Percentiles rank a stretch among this genome's conserved stretches.
Conservation (phyloP, 305 asterid genomes). For the Coffea humblotiana region DNA sequence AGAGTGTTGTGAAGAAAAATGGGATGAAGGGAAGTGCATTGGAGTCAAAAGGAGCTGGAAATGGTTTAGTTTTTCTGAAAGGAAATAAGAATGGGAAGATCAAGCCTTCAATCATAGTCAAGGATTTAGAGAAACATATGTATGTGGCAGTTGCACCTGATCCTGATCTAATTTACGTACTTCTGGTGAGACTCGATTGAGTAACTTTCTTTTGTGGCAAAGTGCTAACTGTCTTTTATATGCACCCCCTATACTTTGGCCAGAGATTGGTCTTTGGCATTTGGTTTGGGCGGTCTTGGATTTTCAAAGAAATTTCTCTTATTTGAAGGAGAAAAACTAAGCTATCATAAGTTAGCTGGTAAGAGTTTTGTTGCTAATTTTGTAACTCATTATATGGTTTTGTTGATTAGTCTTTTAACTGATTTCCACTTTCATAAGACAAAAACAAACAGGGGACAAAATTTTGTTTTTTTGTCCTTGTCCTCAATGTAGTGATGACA, state of each 20-base stretch:
- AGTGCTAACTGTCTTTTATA: conserved; percentile 56
- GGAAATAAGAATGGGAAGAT: conserved; percentile 23
- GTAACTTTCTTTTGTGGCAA: conserved; percentile 92
- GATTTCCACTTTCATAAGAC: background rate
- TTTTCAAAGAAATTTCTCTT: conserved; percentile 51
- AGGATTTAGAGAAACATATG: conserved; percentile 60
- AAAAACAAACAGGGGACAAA: background rate
- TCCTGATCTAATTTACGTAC: conserved; percentile 74
- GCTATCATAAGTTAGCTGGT: conserved; percentile 19
- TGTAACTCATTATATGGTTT: background rate
- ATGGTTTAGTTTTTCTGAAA: conserved; percentile 10
- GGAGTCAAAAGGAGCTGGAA: conserved; percentile 17
- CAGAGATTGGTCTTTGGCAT: conserved; percentile 71
- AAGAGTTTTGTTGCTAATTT: background rate
- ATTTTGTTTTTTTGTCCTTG: background rate
- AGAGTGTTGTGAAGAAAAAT: conserved; percentile 42
- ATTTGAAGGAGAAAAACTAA: conserved; percentile 46
- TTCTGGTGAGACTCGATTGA: conserved; percentile 77
- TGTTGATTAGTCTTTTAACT: background rate
- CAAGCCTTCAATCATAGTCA: conserved; percentile 31
- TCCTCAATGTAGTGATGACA: background rate
- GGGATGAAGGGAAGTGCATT: conserved; percentile 26
- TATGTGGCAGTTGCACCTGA: conserved; percentile 64
- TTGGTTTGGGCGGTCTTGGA: conserved; percentile 55
- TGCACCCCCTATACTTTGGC: conserved; percentile 71